phyloP scores from a whole-genome alignment of 306 rosid genomes.

The Vigna radiata region DNA sequence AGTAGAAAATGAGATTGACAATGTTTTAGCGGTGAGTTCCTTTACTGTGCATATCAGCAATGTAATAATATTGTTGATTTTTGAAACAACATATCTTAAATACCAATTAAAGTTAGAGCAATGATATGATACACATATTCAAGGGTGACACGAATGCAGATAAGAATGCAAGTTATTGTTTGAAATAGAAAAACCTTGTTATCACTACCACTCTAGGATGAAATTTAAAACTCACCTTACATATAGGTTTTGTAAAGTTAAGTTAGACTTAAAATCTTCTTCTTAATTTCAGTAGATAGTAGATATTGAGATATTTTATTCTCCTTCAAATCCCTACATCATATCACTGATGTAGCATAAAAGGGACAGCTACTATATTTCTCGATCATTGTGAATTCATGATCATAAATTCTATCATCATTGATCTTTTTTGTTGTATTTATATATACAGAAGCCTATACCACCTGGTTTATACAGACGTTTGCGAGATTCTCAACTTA shows the following conservation, averaged over 20 bases:
- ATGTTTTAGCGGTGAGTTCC: slow-evolving; percentile 10
- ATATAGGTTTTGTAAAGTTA: too few species aligned
- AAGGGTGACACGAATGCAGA: background rate
- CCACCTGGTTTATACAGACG: slow-evolving; percentile 10
- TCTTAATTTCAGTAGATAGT: too few species aligned
- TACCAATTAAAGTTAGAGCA: background rate
- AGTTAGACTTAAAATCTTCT: too few species aligned
- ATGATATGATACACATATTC: background rate
- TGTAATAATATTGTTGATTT: background rate
- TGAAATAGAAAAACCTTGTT: background rate
- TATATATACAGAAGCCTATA: background rate
- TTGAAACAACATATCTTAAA: slow-evolving; percentile 11
- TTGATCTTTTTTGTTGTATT: background rate
- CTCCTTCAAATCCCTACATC: background rate
- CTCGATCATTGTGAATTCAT: slow-evolving; percentile 1
- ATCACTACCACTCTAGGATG: background rate
- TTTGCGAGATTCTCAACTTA: slow-evolving; percentile 22
- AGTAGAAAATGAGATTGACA: slow-evolving; percentile 23
- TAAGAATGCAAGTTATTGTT: background rate
- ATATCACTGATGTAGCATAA: background rate
- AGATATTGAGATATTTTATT: slow-evolving; percentile 6
- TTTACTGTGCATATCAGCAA: background rate
- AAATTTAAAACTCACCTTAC: background rate
- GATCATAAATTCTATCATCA: background rate
- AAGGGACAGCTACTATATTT: background rate